These are phyloP conservation scores for Dioszegia hungarica DNA, from an alignment of 768 basidiomycete genomes.

Conservation along the genomic window DNA sequence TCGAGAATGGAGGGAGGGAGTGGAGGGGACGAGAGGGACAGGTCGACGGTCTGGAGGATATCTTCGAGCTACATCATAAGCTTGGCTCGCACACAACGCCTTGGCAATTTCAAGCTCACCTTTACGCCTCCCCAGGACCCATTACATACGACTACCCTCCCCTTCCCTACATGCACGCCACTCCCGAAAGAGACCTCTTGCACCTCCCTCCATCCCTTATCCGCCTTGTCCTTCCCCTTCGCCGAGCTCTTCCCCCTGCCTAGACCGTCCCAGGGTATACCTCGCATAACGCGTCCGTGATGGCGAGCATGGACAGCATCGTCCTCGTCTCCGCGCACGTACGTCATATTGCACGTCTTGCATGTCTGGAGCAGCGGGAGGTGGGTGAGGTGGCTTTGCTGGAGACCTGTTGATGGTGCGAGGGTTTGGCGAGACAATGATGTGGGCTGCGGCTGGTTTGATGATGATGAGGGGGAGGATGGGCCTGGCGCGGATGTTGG, in stretches of 20 bases:
- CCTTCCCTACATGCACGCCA: conserved; percentile 14
- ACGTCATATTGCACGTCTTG: conserved; percentile 42
- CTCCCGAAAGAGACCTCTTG: conserved; percentile 19
- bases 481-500: not conserved
- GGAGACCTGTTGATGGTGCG: conserved; percentile 2
- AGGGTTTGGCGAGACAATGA: not conserved
- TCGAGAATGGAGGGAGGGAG: conserved; percentile 34
- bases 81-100: not conserved
- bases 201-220: conserved; percentile 31
- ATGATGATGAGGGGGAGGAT: not conserved
- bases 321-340: conserved; percentile 42
- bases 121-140: conserved; percentile 28
- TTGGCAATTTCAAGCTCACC: conserved; percentile 15
- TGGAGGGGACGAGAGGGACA: conserved; percentile 42
- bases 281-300: conserved; percentile 37
- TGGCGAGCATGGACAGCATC: conserved; percentile 34
- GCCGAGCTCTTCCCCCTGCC: conserved; percentile 6
- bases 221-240: conserved; percentile 15
- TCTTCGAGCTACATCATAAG: conserved; percentile 34
- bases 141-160: conserved; percentile 28
- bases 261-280: conserved; percentile 41
- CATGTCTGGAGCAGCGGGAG: conserved; percentile 40
- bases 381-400: conserved; percentile 35
- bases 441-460: not conserved
- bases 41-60: conserved; percentile 43